phyloP scores from a whole-genome alignment of 1,284 basidiomycete species.

The Ganoderma boninense region DNA sequence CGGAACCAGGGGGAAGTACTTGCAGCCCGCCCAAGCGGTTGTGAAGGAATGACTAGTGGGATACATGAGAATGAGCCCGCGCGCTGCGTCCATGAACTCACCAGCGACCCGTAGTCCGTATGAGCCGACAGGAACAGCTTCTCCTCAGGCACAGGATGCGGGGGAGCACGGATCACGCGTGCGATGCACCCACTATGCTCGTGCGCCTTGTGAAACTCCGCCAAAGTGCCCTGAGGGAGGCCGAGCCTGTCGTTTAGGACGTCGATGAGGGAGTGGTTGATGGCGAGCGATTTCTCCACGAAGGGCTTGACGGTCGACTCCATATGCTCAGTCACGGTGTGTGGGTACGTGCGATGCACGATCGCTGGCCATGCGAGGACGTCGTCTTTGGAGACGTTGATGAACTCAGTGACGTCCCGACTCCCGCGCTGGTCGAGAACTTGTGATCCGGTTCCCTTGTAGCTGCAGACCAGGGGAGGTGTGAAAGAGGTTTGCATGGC shows the following conservation, averaged over 20 bases:
- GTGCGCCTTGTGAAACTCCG: conserved; percentile 19
- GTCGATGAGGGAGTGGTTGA: conserved; percentile 43
- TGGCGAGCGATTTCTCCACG: conserved; percentile 40
- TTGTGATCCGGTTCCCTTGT: conserved; percentile 43
- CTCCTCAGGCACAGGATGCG: conserved; percentile 22
- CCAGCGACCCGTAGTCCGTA: conserved; percentile 47
- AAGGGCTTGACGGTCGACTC: conserved; percentile 41
- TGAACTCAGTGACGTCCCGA: conserved; percentile 42
- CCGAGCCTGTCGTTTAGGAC: conserved; percentile 43
- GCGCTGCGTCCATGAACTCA: conserved; percentile 20
- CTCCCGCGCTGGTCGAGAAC: conserved; percentile 44
- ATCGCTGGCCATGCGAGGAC: conserved; percentile 41
- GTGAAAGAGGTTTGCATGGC: neutral
- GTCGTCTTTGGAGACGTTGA: conserved; percentile 44
- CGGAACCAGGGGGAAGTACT: conserved; percentile 66
- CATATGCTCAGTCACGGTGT: conserved; percentile 43
- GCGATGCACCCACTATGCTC: conserved; percentile 32
- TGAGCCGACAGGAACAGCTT: conserved; percentile 39
- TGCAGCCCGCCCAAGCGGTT: conserved; percentile 78
- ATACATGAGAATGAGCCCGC: too few species aligned
- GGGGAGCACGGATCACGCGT: conserved; percentile 42
- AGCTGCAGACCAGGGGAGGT: conserved; percentile 29
- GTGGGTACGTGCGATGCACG: conserved; percentile 42
- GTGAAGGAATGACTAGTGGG: conserved; percentile 64
- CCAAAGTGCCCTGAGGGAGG: conserved; percentile 29